Conservation (phyloP, 1,139 yeast species). For the Saccharomyces hybrid region DNA sequence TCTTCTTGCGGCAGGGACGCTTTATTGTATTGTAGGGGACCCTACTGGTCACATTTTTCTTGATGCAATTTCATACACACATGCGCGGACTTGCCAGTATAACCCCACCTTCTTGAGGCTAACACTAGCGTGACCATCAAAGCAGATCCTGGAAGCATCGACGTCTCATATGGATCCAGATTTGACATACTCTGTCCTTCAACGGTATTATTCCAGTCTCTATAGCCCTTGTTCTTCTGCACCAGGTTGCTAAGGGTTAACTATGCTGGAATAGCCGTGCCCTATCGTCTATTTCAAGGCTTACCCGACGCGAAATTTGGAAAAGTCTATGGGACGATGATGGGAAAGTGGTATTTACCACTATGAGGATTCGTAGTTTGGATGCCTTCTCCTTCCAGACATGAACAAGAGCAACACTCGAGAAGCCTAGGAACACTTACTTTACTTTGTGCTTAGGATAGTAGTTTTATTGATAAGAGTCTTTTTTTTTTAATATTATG, state of each 20-base stretch:
- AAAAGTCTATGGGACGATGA: not conserved
- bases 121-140: not conserved
- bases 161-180: not conserved
- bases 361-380: not conserved
- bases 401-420: not conserved
- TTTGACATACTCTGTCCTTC: not conserved
- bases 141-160: not conserved
- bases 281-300: not conserved
- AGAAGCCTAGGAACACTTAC: not conserved
- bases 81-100: not conserved
- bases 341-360: not conserved
- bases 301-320: not conserved
- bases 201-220: not conserved
- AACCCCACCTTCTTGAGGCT: not conserved
- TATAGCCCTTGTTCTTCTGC: not conserved
- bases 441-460: not conserved
- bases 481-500: slow-evolving; percentile 10
- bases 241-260: not conserved
- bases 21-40: too few species aligned
- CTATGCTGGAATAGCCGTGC: too few species aligned
- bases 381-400: not conserved
- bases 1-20: not conserved
- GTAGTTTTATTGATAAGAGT: not conserved
- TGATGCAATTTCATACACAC: not conserved
- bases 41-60: not conserved